These are phyloP conservation scores for Pseudohyphozyma bogoriensis DNA, from an alignment of 768 basidiomycete genomes.

Conservation along the genomic window DNA sequence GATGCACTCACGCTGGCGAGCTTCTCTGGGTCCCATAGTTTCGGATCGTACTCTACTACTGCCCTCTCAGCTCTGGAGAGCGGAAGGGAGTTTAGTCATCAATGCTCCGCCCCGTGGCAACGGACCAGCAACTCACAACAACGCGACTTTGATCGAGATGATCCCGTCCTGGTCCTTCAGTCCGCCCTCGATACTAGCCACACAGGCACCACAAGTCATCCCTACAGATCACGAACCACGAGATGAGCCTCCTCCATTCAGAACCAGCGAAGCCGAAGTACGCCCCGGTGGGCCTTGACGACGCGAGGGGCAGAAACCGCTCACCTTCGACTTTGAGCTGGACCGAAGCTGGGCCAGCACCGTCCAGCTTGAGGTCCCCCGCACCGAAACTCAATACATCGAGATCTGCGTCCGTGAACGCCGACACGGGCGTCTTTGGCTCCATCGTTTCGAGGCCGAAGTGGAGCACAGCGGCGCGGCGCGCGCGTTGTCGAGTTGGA, in stretches of 20 bases:
- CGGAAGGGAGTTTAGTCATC: no score
- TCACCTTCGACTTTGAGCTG: slow-evolving; percentile 26
- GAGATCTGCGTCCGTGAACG: not conserved
- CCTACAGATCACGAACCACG: slow-evolving; percentile 5
- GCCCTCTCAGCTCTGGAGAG: slow-evolving; percentile 64
- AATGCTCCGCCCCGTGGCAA: not conserved
- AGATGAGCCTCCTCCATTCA: not conserved
- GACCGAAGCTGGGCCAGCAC: not conserved
- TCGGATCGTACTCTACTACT: slow-evolving; percentile 76
- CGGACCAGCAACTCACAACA: slow-evolving; percentile 45
- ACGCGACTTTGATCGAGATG: slow-evolving; percentile 77
- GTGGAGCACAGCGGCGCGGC: not conserved
- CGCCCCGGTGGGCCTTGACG: not conserved
- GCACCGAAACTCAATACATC: not conserved
- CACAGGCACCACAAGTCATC: slow-evolving; percentile 61
- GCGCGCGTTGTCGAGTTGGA: no score
- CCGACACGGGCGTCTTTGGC: not conserved
- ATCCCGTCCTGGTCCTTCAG: slow-evolving; percentile 80
- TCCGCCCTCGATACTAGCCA: slow-evolving; percentile 81
- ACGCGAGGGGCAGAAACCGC: not conserved
- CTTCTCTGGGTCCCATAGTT: slow-evolving; percentile 67
- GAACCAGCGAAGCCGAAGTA: not conserved
- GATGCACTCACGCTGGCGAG: slow-evolving; percentile 56
- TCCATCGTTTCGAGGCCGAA: not conserved
- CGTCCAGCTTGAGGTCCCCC: not conserved